phyloP scores from a whole-genome alignment of 257 asterid species.

The Nicotiana benthamiana region DNA sequence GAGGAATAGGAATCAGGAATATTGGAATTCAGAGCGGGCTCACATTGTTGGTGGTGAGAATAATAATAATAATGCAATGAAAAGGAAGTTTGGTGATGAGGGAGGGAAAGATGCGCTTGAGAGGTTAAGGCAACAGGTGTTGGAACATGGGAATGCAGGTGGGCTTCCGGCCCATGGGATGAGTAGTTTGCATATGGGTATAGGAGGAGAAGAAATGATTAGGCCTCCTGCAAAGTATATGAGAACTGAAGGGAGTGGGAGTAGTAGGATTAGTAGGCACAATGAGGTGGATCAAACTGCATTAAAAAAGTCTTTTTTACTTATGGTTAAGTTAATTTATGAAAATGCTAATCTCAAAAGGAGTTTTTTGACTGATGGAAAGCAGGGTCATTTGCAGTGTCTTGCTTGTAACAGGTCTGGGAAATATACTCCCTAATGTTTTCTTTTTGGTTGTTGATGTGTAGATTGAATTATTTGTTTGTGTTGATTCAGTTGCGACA shows the following conservation, averaged over 20 bases:
- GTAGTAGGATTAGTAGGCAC: conserved; percentile 6
- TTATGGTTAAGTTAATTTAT: conserved; percentile 5
- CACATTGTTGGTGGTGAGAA: conserved; percentile 9
- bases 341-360: conserved; percentile 2
- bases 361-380: conserved; percentile 11
- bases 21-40: conserved; percentile 27
- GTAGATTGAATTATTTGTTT: background rate
- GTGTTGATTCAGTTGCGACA: background rate
- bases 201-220: conserved; percentile 46
- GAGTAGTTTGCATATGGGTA: conserved; percentile 28
- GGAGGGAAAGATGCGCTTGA: conserved; percentile 61
- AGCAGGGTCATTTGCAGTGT: conserved; percentile 12
- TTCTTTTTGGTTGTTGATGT: background rate
- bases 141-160: conserved; percentile 68
- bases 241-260: conserved; percentile 20
- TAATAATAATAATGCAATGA: conserved; percentile 30
- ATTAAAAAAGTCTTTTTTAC: conserved; percentile 10
- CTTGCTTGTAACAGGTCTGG: conserved; percentile 14
- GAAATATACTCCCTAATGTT: background rate
- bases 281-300: conserved; percentile 14
- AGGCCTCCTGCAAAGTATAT: conserved; percentile 50
- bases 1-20: conserved; percentile 38
- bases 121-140: conserved; percentile 84
- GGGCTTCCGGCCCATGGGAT: conserved; percentile 33
- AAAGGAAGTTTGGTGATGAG: conserved; percentile 76